Conservation (phyloP, 2,329 filamentous ascomycete genomes). For the Tolypocladium ophioglossoides region DNA sequence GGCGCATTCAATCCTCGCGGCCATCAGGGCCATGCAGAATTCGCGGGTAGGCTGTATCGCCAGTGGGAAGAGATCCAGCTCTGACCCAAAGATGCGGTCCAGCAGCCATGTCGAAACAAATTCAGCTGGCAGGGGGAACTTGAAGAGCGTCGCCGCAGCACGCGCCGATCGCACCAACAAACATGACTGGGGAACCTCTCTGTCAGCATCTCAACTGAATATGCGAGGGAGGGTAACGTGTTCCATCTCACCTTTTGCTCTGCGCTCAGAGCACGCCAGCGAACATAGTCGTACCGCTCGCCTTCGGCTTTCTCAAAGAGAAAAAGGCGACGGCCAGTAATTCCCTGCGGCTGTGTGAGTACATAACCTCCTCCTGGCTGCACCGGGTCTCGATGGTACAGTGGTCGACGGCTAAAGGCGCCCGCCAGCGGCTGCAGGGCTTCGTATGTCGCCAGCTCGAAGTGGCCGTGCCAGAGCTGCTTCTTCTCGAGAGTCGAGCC, state of each 20-base stretch:
- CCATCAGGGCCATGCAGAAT: conserved; percentile 15
- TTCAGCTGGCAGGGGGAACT: conserved; percentile 5
- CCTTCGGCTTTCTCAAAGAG: conserved; percentile 5
- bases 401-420: background rate
- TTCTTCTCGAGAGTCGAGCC: background rate
- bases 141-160: conserved; percentile 11
- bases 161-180: conserved; percentile 9
- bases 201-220: background rate
- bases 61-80: background rate
- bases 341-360: background rate
- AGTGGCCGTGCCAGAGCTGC: conserved; percentile 1
- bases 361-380: background rate
- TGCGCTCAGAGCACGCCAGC: conserved; percentile 2
- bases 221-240: background rate
- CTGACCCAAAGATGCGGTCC: conserved; percentile 1
- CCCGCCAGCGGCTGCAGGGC: background rate
- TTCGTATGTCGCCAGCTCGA: conserved; percentile 6
- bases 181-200: background rate
- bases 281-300: conserved; percentile 2
- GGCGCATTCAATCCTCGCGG: conserved; percentile 16
- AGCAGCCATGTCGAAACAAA: conserved; percentile 6
- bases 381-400: conserved; percentile 5
- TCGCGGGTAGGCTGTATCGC: conserved; percentile 16
- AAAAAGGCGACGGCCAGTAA: conserved; percentile 4
- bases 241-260: conserved; percentile 2